A percentile compares a stretch with the other conserved stretches of the same genome.
Evolutionary conservation across 2,329 filamentous ascomycete species (phyloP).

Genomic region (Chaetomium globosum): DNA sequence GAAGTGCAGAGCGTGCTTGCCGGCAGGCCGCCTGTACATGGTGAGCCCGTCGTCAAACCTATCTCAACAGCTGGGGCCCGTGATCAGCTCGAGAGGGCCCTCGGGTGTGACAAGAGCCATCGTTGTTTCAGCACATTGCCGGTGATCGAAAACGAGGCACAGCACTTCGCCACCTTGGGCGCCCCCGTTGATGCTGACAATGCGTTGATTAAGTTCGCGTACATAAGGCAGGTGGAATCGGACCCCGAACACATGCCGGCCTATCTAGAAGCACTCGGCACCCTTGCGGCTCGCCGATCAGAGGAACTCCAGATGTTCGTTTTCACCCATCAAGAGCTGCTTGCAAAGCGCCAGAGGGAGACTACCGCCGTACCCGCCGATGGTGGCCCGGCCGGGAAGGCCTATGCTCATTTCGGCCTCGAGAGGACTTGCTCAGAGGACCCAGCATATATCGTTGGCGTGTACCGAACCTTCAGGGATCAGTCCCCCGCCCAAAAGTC

Average conservation of each 20-base stretch:
- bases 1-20: conserved; percentile 51
- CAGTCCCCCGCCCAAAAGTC: conserved; percentile 38
- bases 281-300: conserved; percentile 27
- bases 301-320: conserved; percentile 35
- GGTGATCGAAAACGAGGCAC: conserved; percentile 17
- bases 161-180: conserved; percentile 30
- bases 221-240: conserved; percentile 30
- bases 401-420: conserved; percentile 38
- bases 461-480: conserved; percentile 34
- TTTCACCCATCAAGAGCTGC: conserved; percentile 21
- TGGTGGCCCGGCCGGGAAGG: conserved; percentile 25
- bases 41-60: conserved; percentile 27
- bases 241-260: conserved; percentile 25
- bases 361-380: background rate
- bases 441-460: conserved; percentile 33
- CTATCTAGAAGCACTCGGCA: conserved; percentile 33
- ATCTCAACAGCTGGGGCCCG: conserved; percentile 37
- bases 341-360: conserved; percentile 22
- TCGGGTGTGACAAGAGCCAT: conserved; percentile 38
- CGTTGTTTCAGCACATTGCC: conserved; percentile 24
- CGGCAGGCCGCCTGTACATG: conserved; percentile 34
- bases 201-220: conserved; percentile 35
- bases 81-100: conserved; percentile 28
- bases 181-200: conserved; percentile 30
- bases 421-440: conserved; percentile 21